Base-by-base conservation (phyloP, 140 eudicot genomes). In the Erigeron philadelphicus region DNA sequence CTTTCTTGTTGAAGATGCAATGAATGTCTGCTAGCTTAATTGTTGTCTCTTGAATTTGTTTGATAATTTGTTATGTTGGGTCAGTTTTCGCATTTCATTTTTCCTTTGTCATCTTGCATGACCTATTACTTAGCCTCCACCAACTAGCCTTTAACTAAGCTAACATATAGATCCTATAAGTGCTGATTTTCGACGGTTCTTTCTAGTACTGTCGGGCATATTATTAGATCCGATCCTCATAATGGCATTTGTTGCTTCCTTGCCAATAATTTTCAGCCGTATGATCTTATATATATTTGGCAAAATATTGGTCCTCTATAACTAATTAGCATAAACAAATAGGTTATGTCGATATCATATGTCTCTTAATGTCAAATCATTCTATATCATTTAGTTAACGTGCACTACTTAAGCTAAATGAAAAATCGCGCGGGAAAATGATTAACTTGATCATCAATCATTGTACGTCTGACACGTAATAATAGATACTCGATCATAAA, bases 371-470 rank as follows among this genome's bases (percentile, higher is more conserved):
- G 25, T 21, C 25, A 21, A 21, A 21, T 21, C 25, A 21, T 21
- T 1, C 1, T 21, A 21, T 21, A 21, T 21, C 25, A 21, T 17
- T 12, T 23, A 60, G 31, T 31, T 23, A 60, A 60, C 43, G 25
- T 11, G 44, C 52, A 7, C 42, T 21, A 21, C 25, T 21, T 21
- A n/a, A 35, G 18, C 53, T 6, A 41, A 63, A 42, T 15, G 8
- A n/a, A 41, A 62, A 62, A 41, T 41, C 25, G 25, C 25, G 15
- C 42, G 10, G 6, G 42, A 17, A 63, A n/a, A 16, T 0, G 1
- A 4, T 42, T 17, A 41, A 41, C 12, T 42, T 42, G 68, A 40
- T 62, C 75, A 25, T 59, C 6, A 11, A 71, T 35, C 67, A 23
- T 59, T 71, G 49, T 60, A 13, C 17, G 38, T 21, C 1, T 21